These are phyloP conservation scores for Asparagopsis taxiformis DNA, from an alignment of 31 red algal species.

Conservation along the genomic window DNA sequence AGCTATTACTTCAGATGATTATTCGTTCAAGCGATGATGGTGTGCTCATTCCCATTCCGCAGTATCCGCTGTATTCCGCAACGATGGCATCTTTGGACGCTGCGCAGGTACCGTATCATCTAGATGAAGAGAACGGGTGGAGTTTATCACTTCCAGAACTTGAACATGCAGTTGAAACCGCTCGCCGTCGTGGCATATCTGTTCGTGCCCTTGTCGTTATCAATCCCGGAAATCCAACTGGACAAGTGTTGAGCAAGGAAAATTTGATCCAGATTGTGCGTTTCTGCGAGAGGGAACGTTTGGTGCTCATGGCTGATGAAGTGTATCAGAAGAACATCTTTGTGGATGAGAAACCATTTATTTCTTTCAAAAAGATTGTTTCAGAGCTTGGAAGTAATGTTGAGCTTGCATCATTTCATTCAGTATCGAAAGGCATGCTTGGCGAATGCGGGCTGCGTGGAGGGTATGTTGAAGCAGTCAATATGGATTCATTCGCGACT, in stretches of 20 bases:
- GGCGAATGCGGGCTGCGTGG: constrained; percentile 94
- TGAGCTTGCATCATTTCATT: constrained; percentile 87
- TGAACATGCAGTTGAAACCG: constrained; percentile 27
- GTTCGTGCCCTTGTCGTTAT: constrained; percentile 85
- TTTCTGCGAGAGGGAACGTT: constrained; percentile 67
- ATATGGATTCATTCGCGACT: constrained; percentile 30
- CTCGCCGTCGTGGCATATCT: constrained; percentile 41
- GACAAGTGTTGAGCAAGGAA: constrained; percentile 65
- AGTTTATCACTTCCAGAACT: constrained; percentile 64
- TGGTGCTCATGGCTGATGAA: constrained; percentile 94
- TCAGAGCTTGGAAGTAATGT: constrained; percentile 41
- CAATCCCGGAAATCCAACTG: constrained; percentile 98
- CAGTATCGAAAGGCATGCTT: constrained; percentile 83
- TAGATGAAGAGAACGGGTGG: constrained; percentile 87
- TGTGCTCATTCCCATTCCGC: constrained; percentile 90
- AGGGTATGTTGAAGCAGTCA: constrained; percentile 80
- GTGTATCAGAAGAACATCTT: constrained; percentile 97
- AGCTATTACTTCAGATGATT: constrained; percentile 32
- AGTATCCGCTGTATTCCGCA: constrained; percentile 96
- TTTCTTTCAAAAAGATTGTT: constrained; percentile 85
- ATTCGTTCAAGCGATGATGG: constrained; percentile 46
- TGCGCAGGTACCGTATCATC: constrained; percentile 67
- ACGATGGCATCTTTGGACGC: constrained; percentile 51
- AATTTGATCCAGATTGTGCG: constrained; percentile 74
- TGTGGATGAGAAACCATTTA: constrained; percentile 58